These are phyloP conservation scores for Yarrowia hollandica DNA, from an alignment of 805 yeast species.

Conservation along the genomic window DNA sequence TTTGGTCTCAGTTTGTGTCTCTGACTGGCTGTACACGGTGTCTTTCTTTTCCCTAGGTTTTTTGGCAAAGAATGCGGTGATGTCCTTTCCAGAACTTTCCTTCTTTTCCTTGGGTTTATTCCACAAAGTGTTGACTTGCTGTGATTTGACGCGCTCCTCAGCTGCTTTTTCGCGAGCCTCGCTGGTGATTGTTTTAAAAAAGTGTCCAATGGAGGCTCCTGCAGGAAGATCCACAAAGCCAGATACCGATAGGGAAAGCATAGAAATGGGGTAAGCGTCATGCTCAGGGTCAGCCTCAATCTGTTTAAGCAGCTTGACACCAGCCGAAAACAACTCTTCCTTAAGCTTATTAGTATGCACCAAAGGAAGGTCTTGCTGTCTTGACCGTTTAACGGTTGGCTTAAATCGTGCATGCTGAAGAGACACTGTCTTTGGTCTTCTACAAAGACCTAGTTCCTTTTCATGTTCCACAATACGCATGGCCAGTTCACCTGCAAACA, in stretches of 20 bases:
- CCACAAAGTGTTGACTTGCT: not conserved
- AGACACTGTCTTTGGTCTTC: slow-evolving; percentile 58
- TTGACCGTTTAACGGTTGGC: slow-evolving; percentile 32
- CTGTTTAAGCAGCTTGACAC: slow-evolving; percentile 35
- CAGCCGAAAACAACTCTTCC: slow-evolving; percentile 36
- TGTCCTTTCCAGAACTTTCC: slow-evolving; percentile 1
- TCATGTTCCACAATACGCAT: slow-evolving; percentile 71
- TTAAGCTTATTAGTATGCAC: slow-evolving; percentile 45
- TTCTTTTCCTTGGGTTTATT: slow-evolving; percentile 11
- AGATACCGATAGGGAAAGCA: slow-evolving; percentile 29
- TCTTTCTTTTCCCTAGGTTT: slow-evolving; percentile 1
- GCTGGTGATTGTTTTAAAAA: slow-evolving; percentile 23
- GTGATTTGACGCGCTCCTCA: not conserved
- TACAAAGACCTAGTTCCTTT: slow-evolving; percentile 53
- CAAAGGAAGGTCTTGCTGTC: slow-evolving; percentile 35
- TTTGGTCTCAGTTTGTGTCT: not conserved
- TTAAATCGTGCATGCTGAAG: slow-evolving; percentile 42
- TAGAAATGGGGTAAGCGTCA: slow-evolving; percentile 28
- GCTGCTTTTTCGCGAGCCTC: slow-evolving; percentile 10
- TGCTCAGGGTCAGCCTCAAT: slow-evolving; percentile 38
- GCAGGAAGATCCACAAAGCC: slow-evolving; percentile 28
- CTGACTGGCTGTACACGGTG: not conserved
- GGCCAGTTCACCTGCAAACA: slow-evolving; percentile 75
- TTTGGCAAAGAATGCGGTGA: slow-evolving; percentile 5
- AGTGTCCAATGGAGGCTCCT: slow-evolving; percentile 13